Evolutionary conservation across 805 yeast species (phyloP).

Genomic region (Cyberlindnera meyerae): DNA sequence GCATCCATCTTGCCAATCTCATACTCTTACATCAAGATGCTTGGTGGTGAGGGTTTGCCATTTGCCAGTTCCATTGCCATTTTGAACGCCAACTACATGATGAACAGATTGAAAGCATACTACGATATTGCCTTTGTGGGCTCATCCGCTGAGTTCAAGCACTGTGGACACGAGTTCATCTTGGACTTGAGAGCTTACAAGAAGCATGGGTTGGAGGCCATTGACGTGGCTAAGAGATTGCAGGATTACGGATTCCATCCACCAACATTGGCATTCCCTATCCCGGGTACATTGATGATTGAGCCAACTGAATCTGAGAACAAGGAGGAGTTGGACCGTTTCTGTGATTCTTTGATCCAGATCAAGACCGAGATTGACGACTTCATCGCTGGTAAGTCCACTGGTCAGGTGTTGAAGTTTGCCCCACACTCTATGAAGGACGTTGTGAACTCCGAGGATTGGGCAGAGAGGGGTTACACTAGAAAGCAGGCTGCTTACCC

Average conservation of each 20-base stretch:
- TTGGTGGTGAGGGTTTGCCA: slow-evolving; percentile 83
- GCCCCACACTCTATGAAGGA: slow-evolving; percentile 92
- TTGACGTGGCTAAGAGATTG: slow-evolving; percentile 92
- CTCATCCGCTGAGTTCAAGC: slow-evolving; percentile 47
- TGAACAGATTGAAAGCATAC: slow-evolving; percentile 62
- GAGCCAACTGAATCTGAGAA: slow-evolving; percentile 98
- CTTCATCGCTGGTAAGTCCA: slow-evolving; percentile 58
- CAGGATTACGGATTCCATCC: slow-evolving; percentile 99
- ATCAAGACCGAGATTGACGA: slow-evolving; percentile 80
- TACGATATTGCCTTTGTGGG: slow-evolving; percentile 76
- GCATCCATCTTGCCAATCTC: slow-evolving; percentile 92
- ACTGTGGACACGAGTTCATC: slow-evolving; percentile 96
- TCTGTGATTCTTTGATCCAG: slow-evolving; percentile 78
- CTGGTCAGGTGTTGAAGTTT: slow-evolving; percentile 71
- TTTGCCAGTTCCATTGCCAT: slow-evolving; percentile 87
- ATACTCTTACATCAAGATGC: slow-evolving; percentile 89
- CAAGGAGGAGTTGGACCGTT: slow-evolving; percentile 81
- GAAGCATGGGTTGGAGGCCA: slow-evolving; percentile 78
- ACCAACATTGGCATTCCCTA: slow-evolving; percentile 98
- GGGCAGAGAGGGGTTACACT: slow-evolving; percentile 84
- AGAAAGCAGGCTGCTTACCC: slow-evolving; percentile 95
- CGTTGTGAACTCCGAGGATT: slow-evolving; percentile 59
- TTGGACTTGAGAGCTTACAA: slow-evolving; percentile 86
- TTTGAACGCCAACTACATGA: slow-evolving; percentile 95
- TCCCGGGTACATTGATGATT: slow-evolving; percentile 94